These are phyloP conservation scores for Vitis vinifera DNA, from an alignment of 164 flowering plant species.

Conservation along the genomic window ASM3070453v1 NC_081818.1:26442501-26443000, in stretches of 20 bases:
- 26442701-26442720: not conserved
- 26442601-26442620: too few species aligned
- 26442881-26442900: conserved; percentile 4
- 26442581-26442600: too few species aligned
- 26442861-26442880: not conserved
- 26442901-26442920: not conserved
- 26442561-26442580: too few species aligned
- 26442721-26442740: not conserved
- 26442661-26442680: too few species aligned
- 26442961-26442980: not conserved
- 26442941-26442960: conserved; percentile 10
- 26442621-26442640: too few species aligned
- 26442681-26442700: not conserved
- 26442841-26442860: not conserved
- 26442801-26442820: not conserved
- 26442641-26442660: too few species aligned
- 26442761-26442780: too few species aligned
- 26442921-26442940: conserved; percentile 21
- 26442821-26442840: not conserved
- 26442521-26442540: not conserved
- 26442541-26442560: not conserved
- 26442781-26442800: too few species aligned
- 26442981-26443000: conserved; percentile 4
- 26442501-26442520: not conserved
- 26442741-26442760: not conserved